Base-by-base conservation (phyloP, 345 rosid genomes). In the Brassica rapa region DNA sequence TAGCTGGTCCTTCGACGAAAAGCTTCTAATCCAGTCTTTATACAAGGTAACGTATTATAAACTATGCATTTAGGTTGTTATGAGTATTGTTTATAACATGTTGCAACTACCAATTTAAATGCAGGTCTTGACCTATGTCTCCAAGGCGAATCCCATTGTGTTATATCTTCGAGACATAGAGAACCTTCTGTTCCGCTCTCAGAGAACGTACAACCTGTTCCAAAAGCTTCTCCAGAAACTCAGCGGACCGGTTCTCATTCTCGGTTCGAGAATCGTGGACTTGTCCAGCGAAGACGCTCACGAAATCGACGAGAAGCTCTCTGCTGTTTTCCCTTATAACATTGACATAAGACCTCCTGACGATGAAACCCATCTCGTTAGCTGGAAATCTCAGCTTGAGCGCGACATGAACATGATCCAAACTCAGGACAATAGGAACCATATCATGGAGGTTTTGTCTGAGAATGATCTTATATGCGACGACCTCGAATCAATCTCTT, bases 321-420 rank as follows among this genome's bases (percentile, higher is more conserved):
- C 86, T 25, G 77, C 76, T 59, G 80, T 95, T 73, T 95, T 93
- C 86, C 97, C 98, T 67, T 93, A 90, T 80, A 93, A 90, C 74
- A 89, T 95, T 12, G 98, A 90, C 69, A 89, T 95, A 67, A 88
- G 85, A 81, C 97, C 98, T 4, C 98, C 98, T 0, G 93, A 89
- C 33, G 98, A 95, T 15, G 94, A 91, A 86, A 85, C 59, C 23
- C 90, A 87, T 82, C 84, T 84, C 7, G 92, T 93, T 68, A 95
- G 92, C 88, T 93, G 98, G 98, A 95, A 95, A 67, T 85, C 90
- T 15, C 96, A 90, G 77, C 87, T 95, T 41, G 98, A 93, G 80
- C 85, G 88, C n/a, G 99, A 93, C 79, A 95, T 95, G 99, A 93
- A 89, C 85, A 89, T 80, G 92, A 90, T 95, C 62, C 90, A 90